Conservation (phyloP, 371 early-diverging fungal species). For the Phascolomyces articulosus region DNA sequence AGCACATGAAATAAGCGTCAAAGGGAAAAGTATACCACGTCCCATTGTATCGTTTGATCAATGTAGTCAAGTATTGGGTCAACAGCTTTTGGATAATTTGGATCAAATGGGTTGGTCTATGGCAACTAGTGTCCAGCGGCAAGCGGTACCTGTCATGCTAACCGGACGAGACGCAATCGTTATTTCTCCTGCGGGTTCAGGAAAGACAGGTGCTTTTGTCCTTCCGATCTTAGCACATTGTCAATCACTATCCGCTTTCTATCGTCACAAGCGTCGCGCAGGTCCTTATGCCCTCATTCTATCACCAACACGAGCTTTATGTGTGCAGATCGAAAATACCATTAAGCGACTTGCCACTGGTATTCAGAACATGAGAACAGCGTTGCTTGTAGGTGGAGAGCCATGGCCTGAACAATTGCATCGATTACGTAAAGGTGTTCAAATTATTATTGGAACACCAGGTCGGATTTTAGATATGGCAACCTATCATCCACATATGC, state of each 20-base stretch:
- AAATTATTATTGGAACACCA: constrained; percentile 64
- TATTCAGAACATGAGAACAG: constrained; percentile 57
- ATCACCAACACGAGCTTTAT: constrained; percentile 61
- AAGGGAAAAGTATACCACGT: constrained; percentile 51
- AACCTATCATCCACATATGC: constrained; percentile 39
- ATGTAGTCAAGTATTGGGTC: constrained; percentile 37
- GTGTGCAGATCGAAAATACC: constrained; percentile 53
- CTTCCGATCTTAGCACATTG: constrained; percentile 59
- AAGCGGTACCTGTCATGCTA: constrained; percentile 67
- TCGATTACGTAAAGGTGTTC: constrained; percentile 60
- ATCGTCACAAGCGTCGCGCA: constrained; percentile 31
- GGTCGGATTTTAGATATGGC: constrained; percentile 58
- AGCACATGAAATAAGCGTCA: constrained; percentile 44
- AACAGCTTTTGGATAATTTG: constrained; percentile 41
- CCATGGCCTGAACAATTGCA: constrained; percentile 55
- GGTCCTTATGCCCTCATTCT: constrained; percentile 64
- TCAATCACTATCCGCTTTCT: constrained; percentile 45
- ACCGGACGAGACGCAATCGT: constrained; percentile 72
- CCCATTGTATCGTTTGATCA: constrained; percentile 57
- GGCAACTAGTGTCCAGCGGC: constrained; percentile 69
- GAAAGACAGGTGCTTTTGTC: constrained; percentile 61
- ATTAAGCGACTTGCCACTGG: constrained; percentile 48
- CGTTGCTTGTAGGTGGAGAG: constrained; percentile 57
- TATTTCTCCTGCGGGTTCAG: constrained; percentile 71
- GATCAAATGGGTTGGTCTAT: constrained; percentile 39